Evolutionary conservation across 768 basidiomycete genomes (phyloP), one percentile per base, ranked within the genome.

Genomic region (Pholiota microspora): DNA sequence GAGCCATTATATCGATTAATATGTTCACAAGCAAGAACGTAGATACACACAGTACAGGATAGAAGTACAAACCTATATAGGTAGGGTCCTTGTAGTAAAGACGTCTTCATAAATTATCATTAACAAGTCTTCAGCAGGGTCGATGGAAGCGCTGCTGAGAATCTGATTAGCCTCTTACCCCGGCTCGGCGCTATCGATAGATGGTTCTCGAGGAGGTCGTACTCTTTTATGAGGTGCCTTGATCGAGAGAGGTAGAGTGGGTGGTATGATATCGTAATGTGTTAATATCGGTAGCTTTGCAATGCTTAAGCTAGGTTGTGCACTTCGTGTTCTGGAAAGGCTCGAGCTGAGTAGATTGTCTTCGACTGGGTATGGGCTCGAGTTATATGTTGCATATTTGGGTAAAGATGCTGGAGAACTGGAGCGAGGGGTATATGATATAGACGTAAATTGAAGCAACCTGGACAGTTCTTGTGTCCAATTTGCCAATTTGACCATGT

Each of bases 391-490:
- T 28, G 60, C 40, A 55, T 49, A 57, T 47, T 53, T 60, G 57
- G 73, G 56, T 59, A 71, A 56, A 65, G 65, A 65, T 24, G 75
- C 69, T 69, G 89, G 87, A 36, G 88, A 86, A 64, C 81, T 82
- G 10, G 86, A 75, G 34, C 83, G 75, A 35, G 72, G 55, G 7
- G 80, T 78, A 13, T 85, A 81, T 38, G 91, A 82, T 60, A 90
- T 84, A 0, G 89, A 91, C 6, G 93, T 92, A 45, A 93, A 87
- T 63, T 92, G 90, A 15, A 95, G 74, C 45, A 96, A 75, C 59
- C 92, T 90, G 46, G 90, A 86, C 62, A 94, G 89, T 67, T 92
- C 92, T 69, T 95, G 86, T 9, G 93, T 92, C 10, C 86, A 81
- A 62, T 90, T 88, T 18, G 88, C 90, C 53, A 97, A 77, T 58